Evolutionary conservation across 169 alveolate genomes (phyloP), one percentile per base, ranked within the genome.

Genomic region (Toxoplasma gondii): DNA sequence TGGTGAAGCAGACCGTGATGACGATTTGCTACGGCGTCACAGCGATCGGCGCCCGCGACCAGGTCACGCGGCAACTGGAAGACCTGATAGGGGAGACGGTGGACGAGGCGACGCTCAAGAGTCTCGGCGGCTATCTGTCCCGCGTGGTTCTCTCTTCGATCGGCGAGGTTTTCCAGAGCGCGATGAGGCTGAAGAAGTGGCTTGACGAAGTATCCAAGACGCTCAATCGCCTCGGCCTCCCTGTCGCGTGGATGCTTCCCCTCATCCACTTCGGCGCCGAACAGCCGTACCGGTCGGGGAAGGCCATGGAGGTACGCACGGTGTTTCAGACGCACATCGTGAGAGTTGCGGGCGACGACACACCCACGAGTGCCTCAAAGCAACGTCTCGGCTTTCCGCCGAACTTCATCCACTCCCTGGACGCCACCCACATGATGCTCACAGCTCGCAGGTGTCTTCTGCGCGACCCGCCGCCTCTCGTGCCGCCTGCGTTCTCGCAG

Each of bases 1-100:
- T 98, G n/a, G 99, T 99, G 69, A 99, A 99, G 95, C 99, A 99
- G 97, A 99, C 99, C n/a, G 99, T 99, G 39, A 99, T 99, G 99
- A 99, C 99, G 53, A 98, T 99, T 41, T 99, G 99, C 58, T 99
- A 99, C 95, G 99, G 99, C 17, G 99, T 99, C 29, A 99, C 99
- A 2, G 97, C 98, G 31, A 97, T 98, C 31, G 97, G 97, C 10
- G 97, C 97, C 19, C 58, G 98, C 58, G 97, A 98, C 70, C 97
- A 98, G 88, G 98, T 98, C 43, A 94, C 95, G n/a, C 91, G 98
- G 80, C 97, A 97, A 91, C 96, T 98, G 64, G 97, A 96, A 81
- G 99, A 93, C 88, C 87, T 95, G 45, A 78, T 95, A 10, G 97
- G 97, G 74, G 94, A 82, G 19, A 90, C 92, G 45, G 69, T 94